Conservation (phyloP, 805 yeast species). For the Lipomyces sp. region DNA sequence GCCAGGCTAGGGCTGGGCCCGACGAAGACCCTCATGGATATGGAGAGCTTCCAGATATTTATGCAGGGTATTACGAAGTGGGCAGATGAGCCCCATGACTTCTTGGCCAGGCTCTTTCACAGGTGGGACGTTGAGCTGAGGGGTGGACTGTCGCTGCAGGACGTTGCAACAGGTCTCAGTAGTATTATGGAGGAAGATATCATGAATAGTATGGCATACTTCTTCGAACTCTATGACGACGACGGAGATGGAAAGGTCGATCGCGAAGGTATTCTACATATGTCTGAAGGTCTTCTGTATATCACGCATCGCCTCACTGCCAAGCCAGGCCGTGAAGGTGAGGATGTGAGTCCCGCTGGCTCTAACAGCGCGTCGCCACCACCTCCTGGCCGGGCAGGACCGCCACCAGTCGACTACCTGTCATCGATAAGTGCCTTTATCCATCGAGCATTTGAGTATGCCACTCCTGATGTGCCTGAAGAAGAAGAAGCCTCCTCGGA, state of each 20-base stretch:
- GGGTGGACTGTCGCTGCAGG: conserved; percentile 64
- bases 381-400: not conserved
- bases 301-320: conserved; percentile 68
- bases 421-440: conserved; percentile 86
- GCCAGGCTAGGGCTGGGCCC: conserved; percentile 53
- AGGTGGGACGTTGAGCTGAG: conserved; percentile 68
- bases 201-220: conserved; percentile 76
- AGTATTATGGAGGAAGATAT: conserved; percentile 71
- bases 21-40: conserved; percentile 68
- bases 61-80: conserved; percentile 83
- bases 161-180: conserved; percentile 75
- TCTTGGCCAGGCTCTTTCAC: conserved; percentile 66
- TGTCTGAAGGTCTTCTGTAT: conserved; percentile 84
- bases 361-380: conserved; percentile 20
- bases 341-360: not conserved
- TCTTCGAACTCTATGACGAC: conserved; percentile 74
- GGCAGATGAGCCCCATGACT: conserved; percentile 54
- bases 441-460: conserved; percentile 87
- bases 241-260: conserved; percentile 64
- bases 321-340: conserved; percentile 1
- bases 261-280: conserved; percentile 76
- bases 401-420: conserved; percentile 57
- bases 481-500: conserved; percentile 35
- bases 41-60: conserved; percentile 70
- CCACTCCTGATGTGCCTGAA: conserved; percentile 47